A percentile compares a stretch with the other conserved stretches of the same genome.
phyloP scores from a whole-genome alignment of 345 rosid species.

The Acer campestre region DNA sequence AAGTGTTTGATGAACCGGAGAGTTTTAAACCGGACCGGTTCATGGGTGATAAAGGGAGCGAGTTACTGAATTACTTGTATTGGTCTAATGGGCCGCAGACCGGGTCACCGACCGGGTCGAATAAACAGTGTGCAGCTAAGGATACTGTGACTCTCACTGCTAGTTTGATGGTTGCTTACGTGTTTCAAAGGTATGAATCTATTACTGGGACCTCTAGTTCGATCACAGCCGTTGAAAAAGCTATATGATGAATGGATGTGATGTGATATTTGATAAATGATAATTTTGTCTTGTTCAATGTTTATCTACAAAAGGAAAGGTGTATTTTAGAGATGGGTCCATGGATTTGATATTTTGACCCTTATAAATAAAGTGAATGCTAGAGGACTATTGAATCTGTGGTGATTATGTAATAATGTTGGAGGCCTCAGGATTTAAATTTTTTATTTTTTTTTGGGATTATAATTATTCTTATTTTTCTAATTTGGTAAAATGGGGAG shows the following conservation, averaged over 20 bases:
- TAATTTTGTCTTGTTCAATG: background rate
- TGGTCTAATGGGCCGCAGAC: slow-evolving; percentile 95
- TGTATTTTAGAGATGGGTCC: background rate
- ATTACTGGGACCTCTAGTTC: slow-evolving; percentile 40
- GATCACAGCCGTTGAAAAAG: slow-evolving; percentile 60
- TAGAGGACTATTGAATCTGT: background rate
- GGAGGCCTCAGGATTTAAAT: background rate
- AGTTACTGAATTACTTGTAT: slow-evolving; percentile 55
- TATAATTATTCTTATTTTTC: too few relatives aligned
- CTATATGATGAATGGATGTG: slow-evolving; percentile 20
- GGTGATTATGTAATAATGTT: background rate
- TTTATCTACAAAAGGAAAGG: too few relatives aligned
- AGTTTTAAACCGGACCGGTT: slow-evolving; percentile 70
- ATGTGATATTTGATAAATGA: background rate
- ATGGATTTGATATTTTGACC: background rate
- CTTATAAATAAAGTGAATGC: background rate
- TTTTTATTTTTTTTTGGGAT: background rate
- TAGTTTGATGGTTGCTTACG: slow-evolving; percentile 54
- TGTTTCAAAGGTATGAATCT: slow-evolving; percentile 65
- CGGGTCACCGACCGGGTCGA: slow-evolving; percentile 56
- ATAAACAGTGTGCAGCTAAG: slow-evolving; percentile 86
- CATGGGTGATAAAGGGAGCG: slow-evolving; percentile 44
- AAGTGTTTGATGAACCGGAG: slow-evolving; percentile 70
- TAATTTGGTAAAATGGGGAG: too few relatives aligned
- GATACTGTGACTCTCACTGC: slow-evolving; percentile 64